phyloP scores from a whole-genome alignment of 257 asterid species.

The Solanum piurae region DNA sequence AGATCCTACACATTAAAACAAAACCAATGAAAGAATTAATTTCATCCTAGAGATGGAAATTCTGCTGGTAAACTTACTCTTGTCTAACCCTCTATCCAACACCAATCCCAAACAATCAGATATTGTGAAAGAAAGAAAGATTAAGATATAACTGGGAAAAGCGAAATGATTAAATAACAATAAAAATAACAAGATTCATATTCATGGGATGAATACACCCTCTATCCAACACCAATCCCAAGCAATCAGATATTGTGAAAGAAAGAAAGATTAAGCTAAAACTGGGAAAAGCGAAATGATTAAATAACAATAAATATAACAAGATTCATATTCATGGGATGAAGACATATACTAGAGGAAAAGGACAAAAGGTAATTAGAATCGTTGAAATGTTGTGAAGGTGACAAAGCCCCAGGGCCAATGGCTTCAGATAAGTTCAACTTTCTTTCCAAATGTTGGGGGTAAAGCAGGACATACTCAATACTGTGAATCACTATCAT shows the following conservation, averaged over 20 bases:
- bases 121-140: neutral
- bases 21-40: neutral
- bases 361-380: neutral
- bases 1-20: neutral
- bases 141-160: neutral
- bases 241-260: neutral
- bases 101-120: neutral
- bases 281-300: neutral
- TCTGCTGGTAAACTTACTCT: neutral
- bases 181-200: neutral
- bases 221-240: neutral
- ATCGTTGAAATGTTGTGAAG: neutral
- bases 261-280: neutral
- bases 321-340: neutral
- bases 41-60: neutral
- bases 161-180: neutral
- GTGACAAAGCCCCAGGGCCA: neutral
- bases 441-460: neutral
- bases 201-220: neutral
- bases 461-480: neutral
- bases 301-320: neutral
- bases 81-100: neutral
- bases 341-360: neutral
- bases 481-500: neutral
- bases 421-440: neutral